phyloP scores from a whole-genome alignment of 805 yeast species.

The Saturnispora silvae region DNA sequence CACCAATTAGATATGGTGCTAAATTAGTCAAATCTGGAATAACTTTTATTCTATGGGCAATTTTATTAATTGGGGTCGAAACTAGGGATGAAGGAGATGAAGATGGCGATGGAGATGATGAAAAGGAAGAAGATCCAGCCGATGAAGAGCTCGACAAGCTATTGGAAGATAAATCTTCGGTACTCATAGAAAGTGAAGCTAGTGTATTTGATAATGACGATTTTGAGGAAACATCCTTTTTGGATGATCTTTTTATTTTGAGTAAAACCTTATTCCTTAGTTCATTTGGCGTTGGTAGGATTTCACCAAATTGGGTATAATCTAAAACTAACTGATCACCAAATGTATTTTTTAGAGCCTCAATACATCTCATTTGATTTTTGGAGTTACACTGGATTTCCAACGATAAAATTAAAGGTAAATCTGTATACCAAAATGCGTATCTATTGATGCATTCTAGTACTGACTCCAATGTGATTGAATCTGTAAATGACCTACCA shows the following conservation, averaged over 20 bases:
- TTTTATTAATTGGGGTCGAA: conserved; percentile 13
- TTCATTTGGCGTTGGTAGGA: conserved; percentile 63
- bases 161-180: conserved; percentile 13
- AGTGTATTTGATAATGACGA: conserved; percentile 5
- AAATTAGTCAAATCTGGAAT: conserved; percentile 41
- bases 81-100: conserved; percentile 5
- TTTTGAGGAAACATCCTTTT: conserved; percentile 7
- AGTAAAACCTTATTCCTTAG: conserved; percentile 62
- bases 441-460: conserved; percentile 65
- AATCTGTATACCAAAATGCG: conserved; percentile 81
- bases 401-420: conserved; percentile 75
- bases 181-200: neutral
- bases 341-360: conserved; percentile 42
- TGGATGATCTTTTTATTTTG: conserved; percentile 56
- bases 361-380: conserved; percentile 53
- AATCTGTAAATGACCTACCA: conserved; percentile 73
- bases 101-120: conserved; percentile 24
- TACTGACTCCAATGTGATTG: conserved; percentile 61
- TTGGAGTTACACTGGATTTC: conserved; percentile 69
- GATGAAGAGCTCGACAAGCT: conserved; percentile 12
- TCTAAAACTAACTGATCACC: conserved; percentile 44
- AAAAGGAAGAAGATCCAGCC: neutral
- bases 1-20: conserved; percentile 66
- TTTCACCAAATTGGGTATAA: conserved; percentile 9
- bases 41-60: conserved; percentile 17